Evolutionary conservation across 2,329 filamentous ascomycete genomes (phyloP), one percentile per base, ranked within the genome.

Genomic region (Apiospora rasikravindrae): DNA sequence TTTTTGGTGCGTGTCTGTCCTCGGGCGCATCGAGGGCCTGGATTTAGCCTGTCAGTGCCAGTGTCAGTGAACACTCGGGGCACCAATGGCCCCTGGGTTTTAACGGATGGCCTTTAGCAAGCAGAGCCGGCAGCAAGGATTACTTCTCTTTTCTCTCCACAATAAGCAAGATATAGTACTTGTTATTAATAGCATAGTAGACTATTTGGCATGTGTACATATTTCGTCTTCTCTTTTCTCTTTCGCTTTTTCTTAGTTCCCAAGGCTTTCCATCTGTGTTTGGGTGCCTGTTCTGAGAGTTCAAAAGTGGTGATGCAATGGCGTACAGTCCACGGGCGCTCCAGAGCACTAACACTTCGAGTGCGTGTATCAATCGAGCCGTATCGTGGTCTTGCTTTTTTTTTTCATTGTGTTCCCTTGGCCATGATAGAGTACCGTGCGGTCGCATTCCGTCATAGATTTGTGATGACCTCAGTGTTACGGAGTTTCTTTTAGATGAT

Each of bases 231-330:
- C 11, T 42, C 4, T 42, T 11, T 45, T 45, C 14, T 45, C 1
- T 45, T 45, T 13, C 4, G 19, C 44, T 45, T 45, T 13, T 47
- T 8, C 19, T 22, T 45, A 19, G 8, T n/a, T 47, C 7, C 45
- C 45, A 19, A 47, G 44, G 19, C 6, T 22, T n/a, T n/a, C 22
- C 6, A 47, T 5, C 45, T 10, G 8, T 22, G 19, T 47, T 6
- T 6, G 7, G n/a, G 8, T 47, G 16, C 19, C 45, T 6, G 14
- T 45, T 45, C 19, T 37, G 33, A 13, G 29, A 37, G n/a, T 8
- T 33, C 33, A 2, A 64, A 64, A 64, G 57, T 64, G 57, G 57
- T 64, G 57, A n/a, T 64, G 57, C 57, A 64, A 64, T 64, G 33
- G 57, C 33, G 57, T 64, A 29, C 33, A 51, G 4, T 40, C 57